phyloP scores from a whole-genome alignment of 2,329 filamentous ascomycete genomes.

The Ceratocystis destructans region DNA sequence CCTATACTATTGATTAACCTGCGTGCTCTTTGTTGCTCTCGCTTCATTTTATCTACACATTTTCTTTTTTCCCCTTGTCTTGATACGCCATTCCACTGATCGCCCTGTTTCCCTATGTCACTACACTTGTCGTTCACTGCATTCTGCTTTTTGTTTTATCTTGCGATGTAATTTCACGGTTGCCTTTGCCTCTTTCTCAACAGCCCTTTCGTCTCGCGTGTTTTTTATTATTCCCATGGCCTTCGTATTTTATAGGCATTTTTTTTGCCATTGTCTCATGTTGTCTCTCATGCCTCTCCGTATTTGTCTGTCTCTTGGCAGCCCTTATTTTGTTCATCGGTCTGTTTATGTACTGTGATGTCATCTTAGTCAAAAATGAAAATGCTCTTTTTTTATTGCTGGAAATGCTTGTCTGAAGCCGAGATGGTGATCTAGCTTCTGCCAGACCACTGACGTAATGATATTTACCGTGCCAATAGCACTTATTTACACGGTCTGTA shows the following conservation, averaged over 20 bases:
- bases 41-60: slow-evolving; percentile 3
- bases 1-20: slow-evolving; percentile 2
- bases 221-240: neutral
- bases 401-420: neutral
- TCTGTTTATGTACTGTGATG: too few species aligned
- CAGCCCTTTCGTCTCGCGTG: neutral
- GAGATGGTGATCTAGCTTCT: neutral
- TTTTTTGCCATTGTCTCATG: neutral
- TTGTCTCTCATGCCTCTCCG: neutral
- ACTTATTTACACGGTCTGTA: neutral
- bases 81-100: neutral
- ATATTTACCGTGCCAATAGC: neutral
- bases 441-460: slow-evolving; percentile 2
- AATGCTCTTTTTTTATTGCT: neutral
- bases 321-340: neutral
- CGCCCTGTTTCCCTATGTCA: neutral
- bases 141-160: neutral
- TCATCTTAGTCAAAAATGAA: neutral
- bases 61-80: neutral
- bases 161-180: slow-evolving; percentile 2
- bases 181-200: neutral
- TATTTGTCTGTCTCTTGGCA: neutral
- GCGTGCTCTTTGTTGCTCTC: neutral
- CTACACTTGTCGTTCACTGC: neutral
- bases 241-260: neutral